Base-by-base conservation (phyloP, 129 eudicot genomes). In the Centella asiatica region DNA sequence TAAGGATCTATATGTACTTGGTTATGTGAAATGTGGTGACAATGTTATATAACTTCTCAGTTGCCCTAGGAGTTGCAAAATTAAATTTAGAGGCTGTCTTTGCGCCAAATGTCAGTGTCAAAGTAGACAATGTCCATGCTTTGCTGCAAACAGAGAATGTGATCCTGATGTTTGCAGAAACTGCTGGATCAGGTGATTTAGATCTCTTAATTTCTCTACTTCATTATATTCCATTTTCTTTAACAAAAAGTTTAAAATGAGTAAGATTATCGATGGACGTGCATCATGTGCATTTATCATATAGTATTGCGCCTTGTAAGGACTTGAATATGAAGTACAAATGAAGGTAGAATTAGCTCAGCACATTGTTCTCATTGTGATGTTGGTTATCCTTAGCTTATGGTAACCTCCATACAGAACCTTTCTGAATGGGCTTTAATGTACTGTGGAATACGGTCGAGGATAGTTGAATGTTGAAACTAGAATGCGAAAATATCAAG, bases 121-220 rank as follows among this genome's bases (percentile, higher is more conserved):
- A 72, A 85, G 96, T 70, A 92, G 95, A 40, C 99, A 87, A 52
- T 93, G 99, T 64, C 96, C 99, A 1, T 93, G 99, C 65, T 85
- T 85, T 87, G 99, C 95, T 62, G 96, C 95, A 28, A 83, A 79
- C 48, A 76, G 99, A 72, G 99, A 88, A 69, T 93, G 99, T 75
- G 99, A 93, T 71, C 99, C 99, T 11, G 99, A 93, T 75, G 96
- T 93, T 52, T 93, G 99, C 82, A 74, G 89, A 46, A 93, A 93
- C 75, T 93, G 99, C 80, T 93, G 96, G 96, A 86, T 93, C 64
- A 69, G 96, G 99, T 87, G 56, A 13, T 37, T 36, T 64, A 20
- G 40, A 37, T 5, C 18, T 57, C 49, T 68, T 12, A 31, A 20
- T 59, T 22, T 10, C 11, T 13, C 26, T 32, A 34, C 24, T 49